Percentiles rank a stretch among this genome's conserved stretches.
These are phyloP conservation scores for Cladophialophora exuberans DNA, from an alignment of 2,329 filamentous ascomycete genomes.

Conservation along the genomic window DNA sequence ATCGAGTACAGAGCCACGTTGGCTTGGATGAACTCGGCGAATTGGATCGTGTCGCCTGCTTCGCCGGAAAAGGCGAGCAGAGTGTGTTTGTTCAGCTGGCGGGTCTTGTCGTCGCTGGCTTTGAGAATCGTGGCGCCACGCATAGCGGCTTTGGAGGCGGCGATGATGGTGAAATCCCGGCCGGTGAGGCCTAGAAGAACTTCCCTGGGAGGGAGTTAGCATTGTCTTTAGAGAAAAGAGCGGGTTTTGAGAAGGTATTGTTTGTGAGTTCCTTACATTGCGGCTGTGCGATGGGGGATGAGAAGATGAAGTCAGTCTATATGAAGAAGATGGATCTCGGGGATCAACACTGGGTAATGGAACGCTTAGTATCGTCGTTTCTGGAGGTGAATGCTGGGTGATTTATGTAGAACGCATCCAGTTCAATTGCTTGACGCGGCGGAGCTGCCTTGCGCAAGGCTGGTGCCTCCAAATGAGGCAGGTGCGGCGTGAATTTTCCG, in stretches of 20 bases:
- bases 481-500: conserved; percentile 27
- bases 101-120: conserved; percentile 93
- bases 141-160: conserved; percentile 97
- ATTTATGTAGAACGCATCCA: neutral
- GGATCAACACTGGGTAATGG: neutral
- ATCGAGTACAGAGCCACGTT: conserved; percentile 98
- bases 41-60: conserved; percentile 97
- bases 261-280: conserved; percentile 3
- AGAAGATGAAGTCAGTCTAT: neutral
- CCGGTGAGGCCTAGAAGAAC: conserved; percentile 96
- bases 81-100: conserved; percentile 87
- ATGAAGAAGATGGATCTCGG: neutral
- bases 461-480: conserved; percentile 6
- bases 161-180: conserved; percentile 98
- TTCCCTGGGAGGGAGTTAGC: conserved; percentile 66
- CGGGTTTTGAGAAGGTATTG: neutral
- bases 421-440: conserved; percentile 19
- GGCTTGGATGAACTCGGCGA: conserved; percentile 98
- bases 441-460: conserved; percentile 12
- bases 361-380: neutral
- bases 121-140: conserved; percentile 96
- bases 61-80: conserved; percentile 95
- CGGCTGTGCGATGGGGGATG: neutral
- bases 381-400: neutral
- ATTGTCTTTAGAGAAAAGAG: neutral